Conservation (phyloP, 1,139 yeast genomes). For the Suhomyces ambrosiae region DNA sequence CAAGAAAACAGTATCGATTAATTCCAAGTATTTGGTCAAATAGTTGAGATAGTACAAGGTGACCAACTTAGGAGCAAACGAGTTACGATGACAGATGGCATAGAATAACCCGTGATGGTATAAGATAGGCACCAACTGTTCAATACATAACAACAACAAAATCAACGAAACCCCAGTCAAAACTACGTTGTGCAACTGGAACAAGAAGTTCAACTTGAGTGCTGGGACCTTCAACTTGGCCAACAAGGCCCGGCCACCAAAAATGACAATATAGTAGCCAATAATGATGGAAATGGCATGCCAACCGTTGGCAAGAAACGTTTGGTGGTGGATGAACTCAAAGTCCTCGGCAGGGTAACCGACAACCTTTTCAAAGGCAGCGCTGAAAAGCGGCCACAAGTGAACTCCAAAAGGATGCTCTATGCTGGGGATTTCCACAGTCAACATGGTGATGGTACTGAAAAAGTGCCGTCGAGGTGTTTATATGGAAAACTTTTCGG, state of each 20-base stretch:
- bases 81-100: conserved; percentile 77
- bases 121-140: conserved; percentile 85
- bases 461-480: background rate
- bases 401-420: conserved; percentile 88
- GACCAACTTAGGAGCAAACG: conserved; percentile 87
- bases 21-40: conserved; percentile 77
- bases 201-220: conserved; percentile 61
- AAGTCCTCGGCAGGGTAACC: conserved; percentile 78
- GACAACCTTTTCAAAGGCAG: conserved; percentile 48
- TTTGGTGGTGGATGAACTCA: conserved; percentile 63
- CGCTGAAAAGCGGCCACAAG: conserved; percentile 85
- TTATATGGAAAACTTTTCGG: background rate
- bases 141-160: conserved; percentile 69
- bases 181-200: conserved; percentile 77
- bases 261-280: conserved; percentile 74
- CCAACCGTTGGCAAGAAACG: conserved; percentile 68
- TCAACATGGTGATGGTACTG: conserved; percentile 5
- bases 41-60: conserved; percentile 80
- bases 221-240: conserved; percentile 59
- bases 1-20: conserved; percentile 88
- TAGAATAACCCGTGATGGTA: conserved; percentile 76
- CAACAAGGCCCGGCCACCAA: conserved; percentile 67
- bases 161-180: conserved; percentile 71
- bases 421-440: conserved; percentile 52
- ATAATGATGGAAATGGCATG: conserved; percentile 66